Evolutionary conservation across 306 rosid genomes (phyloP).

Genomic region (Fagus crenata): DNA sequence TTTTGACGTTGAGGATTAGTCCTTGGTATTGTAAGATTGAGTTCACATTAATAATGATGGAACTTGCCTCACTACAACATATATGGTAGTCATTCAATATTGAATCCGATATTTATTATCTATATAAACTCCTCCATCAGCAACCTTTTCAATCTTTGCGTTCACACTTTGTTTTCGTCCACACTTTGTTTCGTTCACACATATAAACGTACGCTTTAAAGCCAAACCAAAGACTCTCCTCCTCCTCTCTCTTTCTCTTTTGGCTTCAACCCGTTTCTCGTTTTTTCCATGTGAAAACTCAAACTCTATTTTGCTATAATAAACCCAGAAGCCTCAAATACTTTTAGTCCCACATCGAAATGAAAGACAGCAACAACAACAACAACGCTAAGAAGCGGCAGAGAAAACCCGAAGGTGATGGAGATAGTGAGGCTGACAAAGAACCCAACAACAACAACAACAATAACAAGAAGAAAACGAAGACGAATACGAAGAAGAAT

Average conservation of each 20-base stretch:
- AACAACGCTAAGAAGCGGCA: conserved; percentile 26
- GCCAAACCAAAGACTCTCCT: not conserved
- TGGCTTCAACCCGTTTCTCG: not conserved
- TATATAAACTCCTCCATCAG: not conserved
- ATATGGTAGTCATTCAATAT: too few relatives aligned
- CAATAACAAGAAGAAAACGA: too few relatives aligned
- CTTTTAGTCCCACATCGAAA: too few relatives aligned
- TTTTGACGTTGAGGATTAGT: too few relatives aligned
- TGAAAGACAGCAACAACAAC: conserved; percentile 4
- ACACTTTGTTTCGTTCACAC: conserved; percentile 20
- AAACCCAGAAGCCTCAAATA: too few relatives aligned
- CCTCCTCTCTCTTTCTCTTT: not conserved
- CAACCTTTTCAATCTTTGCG: conserved; percentile 2
- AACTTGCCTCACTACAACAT: too few relatives aligned
- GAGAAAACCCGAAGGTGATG: conserved; percentile 31
- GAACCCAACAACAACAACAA: conserved; percentile 24
- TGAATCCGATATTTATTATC: not conserved
- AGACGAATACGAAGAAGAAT: too few relatives aligned
- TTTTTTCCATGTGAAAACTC: too few relatives aligned
- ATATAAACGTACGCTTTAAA: conserved; percentile 11
- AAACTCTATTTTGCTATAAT: too few relatives aligned
- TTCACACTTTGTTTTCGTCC: conserved; percentile 31
- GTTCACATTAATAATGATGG: too few relatives aligned
- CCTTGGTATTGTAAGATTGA: too few relatives aligned
- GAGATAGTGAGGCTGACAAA: conserved; percentile 19